Evolutionary conservation across 2,329 filamentous ascomycete genomes (phyloP).

Genomic region (Alternaria angustiovoidea): DNA sequence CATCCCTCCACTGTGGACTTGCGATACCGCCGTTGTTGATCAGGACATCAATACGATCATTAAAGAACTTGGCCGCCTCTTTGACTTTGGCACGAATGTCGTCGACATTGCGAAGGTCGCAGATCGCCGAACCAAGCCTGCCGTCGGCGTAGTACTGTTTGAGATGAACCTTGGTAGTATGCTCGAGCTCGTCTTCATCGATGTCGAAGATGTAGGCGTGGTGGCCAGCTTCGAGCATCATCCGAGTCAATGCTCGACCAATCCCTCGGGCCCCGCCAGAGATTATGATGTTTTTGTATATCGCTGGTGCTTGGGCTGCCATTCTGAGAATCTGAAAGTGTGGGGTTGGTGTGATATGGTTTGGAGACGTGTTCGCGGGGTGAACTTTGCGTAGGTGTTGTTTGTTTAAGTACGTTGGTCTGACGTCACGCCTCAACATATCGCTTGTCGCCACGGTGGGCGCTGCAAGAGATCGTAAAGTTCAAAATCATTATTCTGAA

Average conservation of each 20-base stretch:
- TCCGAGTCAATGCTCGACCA: conserved; percentile 57
- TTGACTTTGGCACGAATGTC: conserved; percentile 54
- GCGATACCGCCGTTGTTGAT: conserved; percentile 52
- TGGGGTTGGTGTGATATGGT: conserved; percentile 1
- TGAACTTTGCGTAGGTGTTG: conserved; percentile 4
- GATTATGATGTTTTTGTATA: conserved; percentile 49
- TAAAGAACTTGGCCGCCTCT: conserved; percentile 55
- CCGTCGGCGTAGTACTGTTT: conserved; percentile 46
- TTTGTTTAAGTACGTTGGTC: conserved; percentile 28
- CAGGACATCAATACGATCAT: conserved; percentile 51
- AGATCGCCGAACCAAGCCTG: conserved; percentile 49
- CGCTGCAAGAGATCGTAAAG: not conserved
- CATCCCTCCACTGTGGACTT: conserved; percentile 53
- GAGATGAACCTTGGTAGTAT: conserved; percentile 53
- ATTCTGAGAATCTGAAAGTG: conserved; percentile 6
- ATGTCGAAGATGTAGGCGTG: conserved; percentile 59
- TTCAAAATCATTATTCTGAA: not conserved
- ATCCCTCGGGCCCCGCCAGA: conserved; percentile 59
- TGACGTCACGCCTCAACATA: conserved; percentile 36
- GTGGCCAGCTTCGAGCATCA: conserved; percentile 56
- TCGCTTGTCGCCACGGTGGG: conserved; percentile 3
- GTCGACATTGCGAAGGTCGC: conserved; percentile 55
- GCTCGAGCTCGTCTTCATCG: conserved; percentile 47
- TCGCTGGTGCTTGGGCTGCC: conserved; percentile 11
- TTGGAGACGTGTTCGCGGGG: conserved; percentile 4